These are phyloP conservation scores for Camellia lanceoleosa DNA, from an alignment of 148 eudicot species.

Conservation along the genomic window DNA sequence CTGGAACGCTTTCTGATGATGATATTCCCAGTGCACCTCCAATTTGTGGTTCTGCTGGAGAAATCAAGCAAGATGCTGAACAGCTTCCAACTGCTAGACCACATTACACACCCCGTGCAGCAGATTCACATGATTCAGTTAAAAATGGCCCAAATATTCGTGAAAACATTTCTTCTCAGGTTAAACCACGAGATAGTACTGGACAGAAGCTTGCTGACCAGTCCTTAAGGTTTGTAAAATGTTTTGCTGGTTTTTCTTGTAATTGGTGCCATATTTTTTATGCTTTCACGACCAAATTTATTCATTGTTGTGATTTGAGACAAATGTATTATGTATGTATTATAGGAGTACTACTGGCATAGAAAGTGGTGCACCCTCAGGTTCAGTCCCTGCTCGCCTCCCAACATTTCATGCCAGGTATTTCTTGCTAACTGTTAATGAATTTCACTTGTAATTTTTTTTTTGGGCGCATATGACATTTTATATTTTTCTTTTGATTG, in stretches of 20 bases:
- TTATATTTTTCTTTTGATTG: neutral
- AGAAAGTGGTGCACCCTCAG: slow-evolving; percentile 59
- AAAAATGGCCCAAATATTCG: slow-evolving; percentile 23
- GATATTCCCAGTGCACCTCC: slow-evolving; percentile 90
- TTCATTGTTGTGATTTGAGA: neutral
- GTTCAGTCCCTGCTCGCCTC: slow-evolving; percentile 62
- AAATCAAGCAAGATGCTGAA: slow-evolving; percentile 28
- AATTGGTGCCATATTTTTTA: neutral
- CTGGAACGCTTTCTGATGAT: slow-evolving; percentile 30
- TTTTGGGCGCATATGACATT: neutral
- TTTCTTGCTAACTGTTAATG: slow-evolving; percentile 10
- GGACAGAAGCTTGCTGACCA: slow-evolving; percentile 26
- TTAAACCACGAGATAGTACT: slow-evolving; percentile 23
- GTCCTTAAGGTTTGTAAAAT: slow-evolving; percentile 45
- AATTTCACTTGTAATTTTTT: neutral
- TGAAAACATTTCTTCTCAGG: slow-evolving; percentile 19
- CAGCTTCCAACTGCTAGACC: slow-evolving; percentile 16
- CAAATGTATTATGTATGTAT: slow-evolving; percentile 13
- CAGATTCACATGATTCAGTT: slow-evolving; percentile 23
- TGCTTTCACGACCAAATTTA: neutral
- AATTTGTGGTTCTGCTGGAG: slow-evolving; percentile 40
- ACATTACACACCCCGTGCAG: slow-evolving; percentile 19
- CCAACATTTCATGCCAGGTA: slow-evolving; percentile 98
- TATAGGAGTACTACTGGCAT: slow-evolving; percentile 48
- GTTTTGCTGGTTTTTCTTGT: neutral